Conservation (phyloP, 805 yeast genomes). For the Metschnikowia cubensis region DNA sequence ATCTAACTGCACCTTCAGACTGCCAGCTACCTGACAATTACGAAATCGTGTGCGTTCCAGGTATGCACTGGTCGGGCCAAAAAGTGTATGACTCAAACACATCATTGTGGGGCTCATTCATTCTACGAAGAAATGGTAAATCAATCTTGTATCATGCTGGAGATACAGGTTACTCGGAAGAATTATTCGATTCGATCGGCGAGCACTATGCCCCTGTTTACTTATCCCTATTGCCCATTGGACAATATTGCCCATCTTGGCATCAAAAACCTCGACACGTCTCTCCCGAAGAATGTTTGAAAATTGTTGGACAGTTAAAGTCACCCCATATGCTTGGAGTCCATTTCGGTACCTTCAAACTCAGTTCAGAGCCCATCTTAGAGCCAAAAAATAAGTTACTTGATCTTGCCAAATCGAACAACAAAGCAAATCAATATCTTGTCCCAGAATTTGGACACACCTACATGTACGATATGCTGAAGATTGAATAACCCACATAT, state of each 20-base stretch:
- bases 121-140: constrained; percentile 60
- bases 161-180: constrained; percentile 86
- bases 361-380: constrained; percentile 81
- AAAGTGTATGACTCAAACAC: constrained; percentile 73
- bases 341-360: constrained; percentile 94
- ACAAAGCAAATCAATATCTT: constrained; percentile 37
- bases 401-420: constrained; percentile 39
- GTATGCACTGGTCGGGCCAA: constrained; percentile 97
- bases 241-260: constrained; percentile 94
- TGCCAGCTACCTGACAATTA: constrained; percentile 43
- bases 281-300: constrained; percentile 71
- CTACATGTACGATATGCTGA: constrained; percentile 42
- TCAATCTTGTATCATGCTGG: constrained; percentile 89
- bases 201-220: constrained; percentile 51
- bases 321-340: constrained; percentile 74
- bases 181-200: constrained; percentile 64
- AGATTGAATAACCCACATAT: not conserved
- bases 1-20: constrained; percentile 27
- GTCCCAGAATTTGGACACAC: constrained; percentile 81
- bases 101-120: constrained; percentile 86
- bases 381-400: constrained; percentile 72
- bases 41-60: constrained; percentile 85
- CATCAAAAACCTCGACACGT: constrained; percentile 88
- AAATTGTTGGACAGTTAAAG: constrained; percentile 59
- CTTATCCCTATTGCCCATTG: constrained; percentile 82